Base-by-base conservation (phyloP, 768 basidiomycete species). In the Pleurotus djamor region DNA sequence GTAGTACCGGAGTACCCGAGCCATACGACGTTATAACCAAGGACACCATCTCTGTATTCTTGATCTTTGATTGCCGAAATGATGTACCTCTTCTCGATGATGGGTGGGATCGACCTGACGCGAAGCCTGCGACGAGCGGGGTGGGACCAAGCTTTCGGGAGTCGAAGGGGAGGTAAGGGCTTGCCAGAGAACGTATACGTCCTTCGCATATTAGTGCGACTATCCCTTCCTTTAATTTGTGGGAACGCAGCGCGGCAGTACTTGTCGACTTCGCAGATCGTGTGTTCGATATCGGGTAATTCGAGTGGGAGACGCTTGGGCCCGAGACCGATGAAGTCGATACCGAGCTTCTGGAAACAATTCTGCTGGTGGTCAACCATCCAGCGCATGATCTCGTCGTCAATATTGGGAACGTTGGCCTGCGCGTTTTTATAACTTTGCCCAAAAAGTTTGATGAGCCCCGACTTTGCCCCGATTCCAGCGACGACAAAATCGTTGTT, bases 251-350 rank as follows among this genome's bases (percentile, higher is more conserved):
- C 73, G 48, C 90, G 86, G 44, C 84, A 76, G 66, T 92, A 92
- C 67, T 92, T 90, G 72, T 91, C 88, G 48, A 88, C 77, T 68
- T 93, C 91, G 72, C 91, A 93, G 13, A 92, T 72, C 1, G 85
- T 77, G 68, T 93, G 91, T 73, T 93, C 91, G 56, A 92, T 75
- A 68, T 93, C 91, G 38, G 85, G 83, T 51, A 91, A 72, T 63
- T 80, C 78, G 77, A 88, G 83, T 5, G 82, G 81, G 10, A 82
- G 73, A 13, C 67, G 64, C 3, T 77, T 60, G 0, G 79, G 76
- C 14, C 86, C 83, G 9, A 88, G 72, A 14, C 80, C 81, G 0
- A 77, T 72, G 62, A 87, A 84, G 0, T 72, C 58, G 44, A 88
- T 66, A 3, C 83, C 83, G 36, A 89, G 74, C 13, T 87, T 82